Evolutionary conservation across 306 rosid species (phyloP).

Genomic region (Styphnolobium japonicum): DNA sequence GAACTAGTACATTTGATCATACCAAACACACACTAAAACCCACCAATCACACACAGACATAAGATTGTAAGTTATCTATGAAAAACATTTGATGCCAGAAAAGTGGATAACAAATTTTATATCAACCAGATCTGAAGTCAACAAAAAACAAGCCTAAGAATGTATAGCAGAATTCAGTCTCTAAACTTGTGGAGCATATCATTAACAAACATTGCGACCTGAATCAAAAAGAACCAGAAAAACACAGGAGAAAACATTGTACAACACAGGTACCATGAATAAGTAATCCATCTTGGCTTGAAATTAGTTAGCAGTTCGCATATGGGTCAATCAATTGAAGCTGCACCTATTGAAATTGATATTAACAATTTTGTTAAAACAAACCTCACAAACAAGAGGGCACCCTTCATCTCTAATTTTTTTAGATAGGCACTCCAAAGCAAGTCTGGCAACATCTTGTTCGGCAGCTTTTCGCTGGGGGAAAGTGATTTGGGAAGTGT

Average conservation of each 20-base stretch:
- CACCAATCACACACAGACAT: background rate
- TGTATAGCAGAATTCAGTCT: background rate
- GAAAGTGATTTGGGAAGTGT: slow-evolving; percentile 34
- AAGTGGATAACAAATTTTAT: background rate
- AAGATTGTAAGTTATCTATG: background rate
- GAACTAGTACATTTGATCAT: too few species aligned
- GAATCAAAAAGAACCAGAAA: background rate
- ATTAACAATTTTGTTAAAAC: background rate
- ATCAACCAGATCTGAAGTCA: background rate
- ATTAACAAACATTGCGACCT: background rate
- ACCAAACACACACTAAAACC: background rate
- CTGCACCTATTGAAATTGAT: slow-evolving; percentile 19
- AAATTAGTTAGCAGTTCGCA: background rate
- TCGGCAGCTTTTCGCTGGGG: slow-evolving; percentile 41
- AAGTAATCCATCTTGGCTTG: too few species aligned
- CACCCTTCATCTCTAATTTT: slow-evolving; percentile 30
- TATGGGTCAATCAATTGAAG: too few species aligned
- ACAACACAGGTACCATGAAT: background rate
- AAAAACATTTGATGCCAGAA: background rate
- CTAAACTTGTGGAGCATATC: background rate
- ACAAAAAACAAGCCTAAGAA: background rate
- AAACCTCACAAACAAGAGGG: slow-evolving; percentile 42
- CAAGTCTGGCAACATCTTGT: slow-evolving; percentile 51
- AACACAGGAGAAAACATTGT: background rate
- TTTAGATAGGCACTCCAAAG: slow-evolving; percentile 21